Conservation (phyloP, 495 filamentous ascomycete genomes). For the Aspergillus bertholletiae region DNA sequence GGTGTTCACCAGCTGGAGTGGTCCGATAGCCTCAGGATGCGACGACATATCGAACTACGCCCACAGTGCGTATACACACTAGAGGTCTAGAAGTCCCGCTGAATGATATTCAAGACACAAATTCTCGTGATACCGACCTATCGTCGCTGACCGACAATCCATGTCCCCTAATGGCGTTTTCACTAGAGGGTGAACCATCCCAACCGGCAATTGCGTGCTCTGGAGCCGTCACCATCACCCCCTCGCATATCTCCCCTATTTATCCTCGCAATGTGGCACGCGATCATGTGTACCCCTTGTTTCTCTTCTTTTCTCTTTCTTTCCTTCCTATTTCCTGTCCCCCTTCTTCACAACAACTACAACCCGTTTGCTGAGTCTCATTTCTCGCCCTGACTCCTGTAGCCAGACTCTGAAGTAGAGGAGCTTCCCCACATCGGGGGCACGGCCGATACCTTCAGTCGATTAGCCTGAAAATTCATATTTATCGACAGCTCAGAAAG, state of each 20-base stretch:
- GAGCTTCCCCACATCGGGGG: neutral
- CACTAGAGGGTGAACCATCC: conserved; percentile 13
- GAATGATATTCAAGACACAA: too few species aligned
- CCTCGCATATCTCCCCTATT: neutral
- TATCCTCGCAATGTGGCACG: conserved; percentile 1
- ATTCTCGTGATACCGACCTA: neutral
- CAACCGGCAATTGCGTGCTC: conserved; percentile 20
- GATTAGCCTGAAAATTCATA: neutral
- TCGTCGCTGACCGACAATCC: neutral
- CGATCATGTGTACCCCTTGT: neutral
- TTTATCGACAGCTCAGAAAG: neutral
- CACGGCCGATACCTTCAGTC: neutral
- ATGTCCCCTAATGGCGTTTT: neutral
- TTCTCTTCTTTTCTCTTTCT: neutral
- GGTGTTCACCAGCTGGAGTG: too few species aligned
- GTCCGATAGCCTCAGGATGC: too few species aligned
- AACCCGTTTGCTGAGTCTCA: neutral
- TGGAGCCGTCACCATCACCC: conserved; percentile 10
- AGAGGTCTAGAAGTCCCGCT: too few species aligned
- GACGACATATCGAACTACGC: too few species aligned
- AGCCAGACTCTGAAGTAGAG: neutral
- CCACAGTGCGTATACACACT: too few species aligned
- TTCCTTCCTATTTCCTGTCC: neutral
- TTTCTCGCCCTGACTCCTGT: neutral
- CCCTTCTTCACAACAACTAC: too few species aligned